Base-by-base conservation (phyloP, 768 basidiomycete genomes). In the Mrakia blollopis region DNA sequence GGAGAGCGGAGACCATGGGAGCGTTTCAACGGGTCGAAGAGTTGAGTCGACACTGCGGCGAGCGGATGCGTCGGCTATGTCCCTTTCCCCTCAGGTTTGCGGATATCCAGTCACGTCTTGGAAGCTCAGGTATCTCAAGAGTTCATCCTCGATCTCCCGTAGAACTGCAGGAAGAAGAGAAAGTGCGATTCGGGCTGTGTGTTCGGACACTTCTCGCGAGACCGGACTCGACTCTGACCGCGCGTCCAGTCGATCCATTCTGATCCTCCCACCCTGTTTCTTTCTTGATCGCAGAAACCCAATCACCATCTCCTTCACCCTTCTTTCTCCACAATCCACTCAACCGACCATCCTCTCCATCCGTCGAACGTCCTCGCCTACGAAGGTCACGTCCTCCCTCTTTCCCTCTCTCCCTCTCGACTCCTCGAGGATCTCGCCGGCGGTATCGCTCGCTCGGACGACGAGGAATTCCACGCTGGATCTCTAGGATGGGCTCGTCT, bases 401-500 rank as follows among this genome's bases (percentile, higher is more conserved):
- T 92, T 71, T 86, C 75, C 62, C 78, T 81, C 37, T 81, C 89
- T 61, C 35, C 65, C 65, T 90, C 89, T 14, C 90, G 83, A 87
- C 74, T 88, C 90, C 9, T 82, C 83, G 6, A 83, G 83, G 18
- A 35, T 21, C 23, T 70, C 30, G 16, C 39, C 41, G 41, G 61
- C 16, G 47, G 47, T 32, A 80, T 54, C 83, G 81, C 72, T 81
- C 86, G 65, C 86, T 86, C 76, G 83, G 86, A 71, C 50, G 79
- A 78, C 78, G 78, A n/a, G 79, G 65, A 68, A 13, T 6, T 21
- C 11, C 80, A 14, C 83, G 86, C 39, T 75, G 81, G 39, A 87
- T 87, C 71, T 60, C 85, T 90, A 16, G 93, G 93, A 35, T 91
- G 90, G 88, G 92, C 91, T 25, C 89, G 91, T 30, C 89, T 94